Evolutionary conservation across 495 filamentous ascomycete genomes (phyloP).

Genomic region (Bathelium albidoporum): DNA sequence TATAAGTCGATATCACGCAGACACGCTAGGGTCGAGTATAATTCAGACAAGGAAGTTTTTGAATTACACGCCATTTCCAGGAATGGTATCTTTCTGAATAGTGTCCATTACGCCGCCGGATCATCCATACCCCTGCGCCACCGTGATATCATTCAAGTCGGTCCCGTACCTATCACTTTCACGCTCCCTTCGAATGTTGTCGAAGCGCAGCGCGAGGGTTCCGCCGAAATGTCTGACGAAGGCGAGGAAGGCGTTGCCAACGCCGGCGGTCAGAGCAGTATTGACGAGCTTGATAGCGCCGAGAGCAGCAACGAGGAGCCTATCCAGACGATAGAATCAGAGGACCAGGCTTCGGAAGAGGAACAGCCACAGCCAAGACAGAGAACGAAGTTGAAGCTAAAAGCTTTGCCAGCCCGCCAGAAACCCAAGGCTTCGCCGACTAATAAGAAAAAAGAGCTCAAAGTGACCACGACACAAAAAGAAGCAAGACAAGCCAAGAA

Average conservation of each 20-base stretch:
- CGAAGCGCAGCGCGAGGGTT: constrained; percentile 8
- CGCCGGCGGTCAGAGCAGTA: not conserved
- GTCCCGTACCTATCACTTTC: constrained; percentile 64
- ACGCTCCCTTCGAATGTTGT: constrained; percentile 43
- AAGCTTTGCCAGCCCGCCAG: constrained; percentile 7
- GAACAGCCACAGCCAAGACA: constrained; percentile 1
- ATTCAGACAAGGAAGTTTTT: constrained; percentile 60
- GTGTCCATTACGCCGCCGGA: constrained; percentile 52
- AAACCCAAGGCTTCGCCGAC: constrained; percentile 13
- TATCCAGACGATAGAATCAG: constrained; percentile 4
- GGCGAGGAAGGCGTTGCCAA: not conserved
- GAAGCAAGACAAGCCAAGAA: not conserved
- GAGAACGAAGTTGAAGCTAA: not conserved
- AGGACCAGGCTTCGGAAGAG: constrained; percentile 1
- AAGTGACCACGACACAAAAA: not conserved
- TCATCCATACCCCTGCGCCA: constrained; percentile 56
- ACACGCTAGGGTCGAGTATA: constrained; percentile 77
- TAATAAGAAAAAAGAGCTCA: not conserved
- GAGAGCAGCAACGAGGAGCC: not conserved
- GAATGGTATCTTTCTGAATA: constrained; percentile 80
- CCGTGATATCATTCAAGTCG: constrained; percentile 67
- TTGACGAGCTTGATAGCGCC: not conserved
- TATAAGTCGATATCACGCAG: constrained; percentile 65
- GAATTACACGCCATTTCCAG: constrained; percentile 71
- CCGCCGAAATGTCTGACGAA: not conserved